phyloP scores from a whole-genome alignment of 2,329 filamentous ascomycete species.

The Dothideomycetes sp. region DNA sequence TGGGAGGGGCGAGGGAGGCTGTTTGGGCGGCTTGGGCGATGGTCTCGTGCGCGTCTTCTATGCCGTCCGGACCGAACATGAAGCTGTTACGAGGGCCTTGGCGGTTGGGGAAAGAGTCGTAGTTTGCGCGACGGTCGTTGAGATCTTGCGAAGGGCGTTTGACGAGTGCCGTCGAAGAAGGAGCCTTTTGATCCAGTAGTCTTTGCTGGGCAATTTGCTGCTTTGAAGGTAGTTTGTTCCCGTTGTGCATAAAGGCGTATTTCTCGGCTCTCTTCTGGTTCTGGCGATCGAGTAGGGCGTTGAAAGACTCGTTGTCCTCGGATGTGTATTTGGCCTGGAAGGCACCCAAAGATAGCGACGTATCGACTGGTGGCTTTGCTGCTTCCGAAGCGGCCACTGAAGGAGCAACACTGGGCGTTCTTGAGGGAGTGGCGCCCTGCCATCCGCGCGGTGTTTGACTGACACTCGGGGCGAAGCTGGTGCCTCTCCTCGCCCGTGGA shows the following conservation, averaged over 20 bases:
- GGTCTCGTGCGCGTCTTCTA: conserved; percentile 49
- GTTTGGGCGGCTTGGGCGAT: conserved; percentile 59
- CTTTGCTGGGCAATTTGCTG: conserved; percentile 58
- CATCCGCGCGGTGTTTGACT: conserved; percentile 57
- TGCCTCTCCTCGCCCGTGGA: conserved; percentile 36
- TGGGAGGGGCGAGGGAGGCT: conserved; percentile 64
- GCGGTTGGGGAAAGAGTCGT: conserved; percentile 60
- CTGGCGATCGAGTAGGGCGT: conserved; percentile 80
- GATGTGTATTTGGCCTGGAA: conserved; percentile 94
- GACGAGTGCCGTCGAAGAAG: conserved; percentile 22
- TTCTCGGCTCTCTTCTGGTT: conserved; percentile 78
- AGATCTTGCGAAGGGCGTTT: conserved; percentile 48
- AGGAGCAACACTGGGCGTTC: conserved; percentile 38
- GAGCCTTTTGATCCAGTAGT: conserved; percentile 41
- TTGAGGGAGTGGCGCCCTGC: conserved; percentile 60
- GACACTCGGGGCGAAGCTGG: conserved; percentile 23
- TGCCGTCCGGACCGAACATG: conserved; percentile 71
- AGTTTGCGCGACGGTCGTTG: conserved; percentile 63
- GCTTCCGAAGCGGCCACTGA: conserved; percentile 30
- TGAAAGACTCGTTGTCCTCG: conserved; percentile 97
- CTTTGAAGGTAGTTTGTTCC: conserved; percentile 67
- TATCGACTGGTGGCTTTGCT: conserved; percentile 44
- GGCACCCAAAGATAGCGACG: conserved; percentile 68
- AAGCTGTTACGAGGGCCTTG: conserved; percentile 63
- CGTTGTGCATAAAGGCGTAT: conserved; percentile 79